Conservation (phyloP, 2,329 filamentous ascomycete species). For the Calonectria pauciramosa region DNA sequence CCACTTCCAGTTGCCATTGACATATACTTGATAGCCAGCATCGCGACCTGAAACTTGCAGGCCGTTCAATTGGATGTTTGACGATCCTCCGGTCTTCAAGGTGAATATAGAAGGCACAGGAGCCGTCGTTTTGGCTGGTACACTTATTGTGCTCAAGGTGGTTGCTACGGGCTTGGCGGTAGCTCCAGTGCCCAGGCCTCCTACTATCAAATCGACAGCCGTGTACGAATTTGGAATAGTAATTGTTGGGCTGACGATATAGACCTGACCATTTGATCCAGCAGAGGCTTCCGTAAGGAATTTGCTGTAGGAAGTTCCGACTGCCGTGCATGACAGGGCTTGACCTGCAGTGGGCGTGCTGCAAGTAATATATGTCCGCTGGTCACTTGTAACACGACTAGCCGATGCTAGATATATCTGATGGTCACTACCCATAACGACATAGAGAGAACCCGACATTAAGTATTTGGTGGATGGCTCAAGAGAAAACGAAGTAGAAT, state of each 20-base stretch:
- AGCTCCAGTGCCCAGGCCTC: not conserved
- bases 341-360: not conserved
- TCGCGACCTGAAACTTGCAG: not conserved
- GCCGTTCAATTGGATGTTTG: not conserved
- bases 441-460: not conserved
- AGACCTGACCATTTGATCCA: not conserved
- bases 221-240: not conserved
- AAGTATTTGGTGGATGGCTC: not conserved
- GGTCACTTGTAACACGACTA: no score
- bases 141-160: not conserved
- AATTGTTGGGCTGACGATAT: not conserved
- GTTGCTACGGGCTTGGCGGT: not conserved
- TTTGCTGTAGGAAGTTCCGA: not conserved
- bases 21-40: not conserved
- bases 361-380: not conserved
- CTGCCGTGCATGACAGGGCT: not conserved
- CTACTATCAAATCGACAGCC: not conserved
- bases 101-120: not conserved
- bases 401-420: not conserved
- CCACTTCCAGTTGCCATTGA: fast-evolving
- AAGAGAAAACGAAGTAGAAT: not conserved
- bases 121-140: not conserved
- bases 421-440: not conserved
- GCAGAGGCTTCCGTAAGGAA: not conserved
- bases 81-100: not conserved